A percentile compares a stretch with the other conserved stretches of the same genome.
Evolutionary conservation across 129 eudicot species (phyloP).

Genomic region (Solidago caesia): DNA sequence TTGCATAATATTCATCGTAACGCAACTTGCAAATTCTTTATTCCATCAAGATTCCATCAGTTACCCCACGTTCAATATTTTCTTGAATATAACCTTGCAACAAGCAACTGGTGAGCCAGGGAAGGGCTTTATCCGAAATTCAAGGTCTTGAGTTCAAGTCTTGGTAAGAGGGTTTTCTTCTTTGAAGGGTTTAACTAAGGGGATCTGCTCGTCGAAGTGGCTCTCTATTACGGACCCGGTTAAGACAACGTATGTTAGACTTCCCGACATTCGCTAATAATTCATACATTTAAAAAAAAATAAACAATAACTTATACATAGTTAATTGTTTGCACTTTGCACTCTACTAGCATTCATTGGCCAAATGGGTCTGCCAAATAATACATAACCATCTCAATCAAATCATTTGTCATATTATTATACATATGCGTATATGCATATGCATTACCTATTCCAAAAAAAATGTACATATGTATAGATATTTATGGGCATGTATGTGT

Average conservation of each 20-base stretch:
- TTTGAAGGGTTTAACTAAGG: too few relatives aligned
- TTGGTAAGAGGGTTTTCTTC: too few relatives aligned
- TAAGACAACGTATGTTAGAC: too few relatives aligned
- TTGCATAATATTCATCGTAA: constrained; percentile 31
- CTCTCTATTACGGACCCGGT: too few relatives aligned
- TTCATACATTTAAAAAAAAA: too few relatives aligned
- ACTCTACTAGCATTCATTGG: constrained; percentile 27
- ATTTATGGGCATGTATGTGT: neutral
- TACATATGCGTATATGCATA: neutral
- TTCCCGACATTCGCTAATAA: too few relatives aligned
- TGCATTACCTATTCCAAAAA: neutral
- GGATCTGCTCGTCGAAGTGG: too few relatives aligned
- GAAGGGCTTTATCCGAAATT: too few relatives aligned
- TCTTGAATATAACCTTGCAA: constrained; percentile 18
- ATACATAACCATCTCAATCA: constrained; percentile 23
- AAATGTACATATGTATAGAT: neutral
- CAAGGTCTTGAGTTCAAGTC: too few relatives aligned
- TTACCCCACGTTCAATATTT: constrained; percentile 22
- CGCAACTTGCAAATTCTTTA: constrained; percentile 28
- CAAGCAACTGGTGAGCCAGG: neutral
- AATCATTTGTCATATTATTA: constrained; percentile 13
- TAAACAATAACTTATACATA: neutral
- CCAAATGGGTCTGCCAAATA: constrained; percentile 7
- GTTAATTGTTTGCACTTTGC: constrained; percentile 31
- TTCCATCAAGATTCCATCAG: constrained; percentile 32